Conservation (phyloP, 208 protist genomes). For the Acanthamoeba sp. region DNA sequence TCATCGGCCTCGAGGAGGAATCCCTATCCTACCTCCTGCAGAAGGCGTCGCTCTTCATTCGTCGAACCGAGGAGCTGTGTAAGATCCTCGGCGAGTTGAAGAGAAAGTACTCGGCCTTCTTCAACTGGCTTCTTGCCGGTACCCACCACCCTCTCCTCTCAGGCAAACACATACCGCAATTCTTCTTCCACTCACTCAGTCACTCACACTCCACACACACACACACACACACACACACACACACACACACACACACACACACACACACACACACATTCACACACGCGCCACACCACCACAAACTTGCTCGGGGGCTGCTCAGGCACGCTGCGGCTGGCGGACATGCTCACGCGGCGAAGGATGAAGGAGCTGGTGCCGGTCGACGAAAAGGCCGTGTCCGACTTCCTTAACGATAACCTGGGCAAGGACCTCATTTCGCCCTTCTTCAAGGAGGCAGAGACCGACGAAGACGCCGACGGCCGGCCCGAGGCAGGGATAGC, state of each 20-base stretch:
- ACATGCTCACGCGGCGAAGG: slow-evolving; percentile 32
- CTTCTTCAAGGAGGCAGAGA: slow-evolving; percentile 7
- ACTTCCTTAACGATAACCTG: slow-evolving; percentile 47
- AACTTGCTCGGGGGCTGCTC: no score
- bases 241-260: no score
- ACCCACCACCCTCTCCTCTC: not conserved
- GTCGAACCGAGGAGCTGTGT: slow-evolving; percentile 12
- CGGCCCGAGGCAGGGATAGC: not conserved
- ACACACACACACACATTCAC: no score
- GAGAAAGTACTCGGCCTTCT: slow-evolving; percentile 21
- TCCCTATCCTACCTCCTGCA: slow-evolving; percentile 36
- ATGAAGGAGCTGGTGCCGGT: slow-evolving; percentile 46
- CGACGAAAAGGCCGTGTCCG: slow-evolving; percentile 46
- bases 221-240: not conserved
- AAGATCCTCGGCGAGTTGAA: slow-evolving; percentile 19
- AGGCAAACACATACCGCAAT: not conserved
- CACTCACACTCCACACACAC: not conserved
- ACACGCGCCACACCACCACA: not conserved
- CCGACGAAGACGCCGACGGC: not conserved
- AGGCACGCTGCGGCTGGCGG: not conserved
- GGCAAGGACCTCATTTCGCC: slow-evolving; percentile 22
- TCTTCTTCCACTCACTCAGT: not conserved
- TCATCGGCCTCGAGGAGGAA: slow-evolving; percentile 52
- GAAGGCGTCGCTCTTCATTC: slow-evolving; percentile 50
- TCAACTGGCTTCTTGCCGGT: slow-evolving; percentile 63